Evolutionary conservation across 306 rosid genomes (phyloP), one percentile per base, ranked within the genome.

Genomic region (Quercus cerris): DNA sequence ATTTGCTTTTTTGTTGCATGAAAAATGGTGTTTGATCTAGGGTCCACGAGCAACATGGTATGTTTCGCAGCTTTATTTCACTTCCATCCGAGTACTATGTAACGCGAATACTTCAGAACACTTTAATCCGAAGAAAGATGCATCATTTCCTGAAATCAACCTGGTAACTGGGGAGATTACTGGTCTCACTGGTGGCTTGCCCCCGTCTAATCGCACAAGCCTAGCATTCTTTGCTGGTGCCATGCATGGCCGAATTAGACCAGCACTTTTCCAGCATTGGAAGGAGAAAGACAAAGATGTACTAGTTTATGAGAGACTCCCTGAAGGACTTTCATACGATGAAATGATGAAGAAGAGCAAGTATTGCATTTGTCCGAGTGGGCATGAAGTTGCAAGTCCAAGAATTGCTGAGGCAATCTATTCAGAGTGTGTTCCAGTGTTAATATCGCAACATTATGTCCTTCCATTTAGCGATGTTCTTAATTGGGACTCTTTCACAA

Each of bases 91-190:
- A 5, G 92, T 86, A 7, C 70, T 90, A 19, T 86, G 94, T 81
- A 90, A 88, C 54, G 89, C 89, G 15, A 90, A 90, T 35, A 82
- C 68, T 38, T 84, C 91, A 19, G 91, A 88, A 85, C 82, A 84
- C 78, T 90, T 90, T 82, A 88, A 90, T 63, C 91, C 94, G 1
- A 79, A 75, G 84, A 90, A 90, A 85, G 94, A 90, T 70, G 94
- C 92, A 57, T 88, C 94, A 22, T 78, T 90, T 71, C 92, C 92
- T 5, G 90, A 90, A 80, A 88, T 90, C 73, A 85, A 90, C 78
- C 77, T 90, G 4, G 19, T 44, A 64, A 80, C 80, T 15, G 90
- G 92, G 20, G 84, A 84, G 13, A 81, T 80, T 33, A 79, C 27
- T 7, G 74, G 78, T 38, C 80, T 88, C 20, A 27, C 59, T 28